Base-by-base conservation (phyloP, 2,329 filamentous ascomycete species). In the Zasmidium cellare region DNA sequence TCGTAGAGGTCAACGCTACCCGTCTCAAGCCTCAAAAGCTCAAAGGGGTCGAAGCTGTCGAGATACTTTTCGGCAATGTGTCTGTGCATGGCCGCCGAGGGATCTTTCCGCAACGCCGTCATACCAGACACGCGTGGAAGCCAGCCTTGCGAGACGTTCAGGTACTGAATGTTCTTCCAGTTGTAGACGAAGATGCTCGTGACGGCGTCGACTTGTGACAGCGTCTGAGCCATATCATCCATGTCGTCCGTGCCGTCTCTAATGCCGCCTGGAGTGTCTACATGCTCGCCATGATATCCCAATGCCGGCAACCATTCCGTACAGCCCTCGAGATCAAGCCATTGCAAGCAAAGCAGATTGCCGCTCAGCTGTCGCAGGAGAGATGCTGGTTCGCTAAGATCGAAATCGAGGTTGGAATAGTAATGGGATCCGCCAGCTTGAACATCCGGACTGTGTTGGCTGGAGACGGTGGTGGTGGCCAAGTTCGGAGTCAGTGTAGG, bases 291-390 rank as follows among this genome's bases (percentile, higher is more conserved):
- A 28, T 28, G 25, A 28, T 47, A 56, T n/a, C 65, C 62, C 25
- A 87, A 68, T 0, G 84, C 82, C 16, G 76, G 73, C 28, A 81
- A 66, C 85, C 85, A 87, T 20, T 76, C 73, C 2, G 69, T 71
- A 65, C 85, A 87, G 9, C 84, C 84, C 67, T 86, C 82, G 1
- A 87, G 72, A 64, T 87, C 85, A 1, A 87, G 76, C 83, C 83
- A 87, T 64, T 80, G 78, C 2, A 87, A 74, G 46, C 82, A 83
- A 63, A 86, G 83, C 0, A 84, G 82, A 46, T 78, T 77, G 47
- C 77, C 73, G 23, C 81, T 83, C 1, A 87, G 74, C 22, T 80
- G 80, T 5, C 82, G 80, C 1, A 87, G 74, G 19, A 87, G 78
- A 18, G 78, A 78, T 1, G 82, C 77, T 1, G 83, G 79, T 68